Evolutionary conservation across 164 flowering plant species (phyloP), one percentile per base, ranked within the genome.

Genomic region (Hamamelis virginiana): DNA sequence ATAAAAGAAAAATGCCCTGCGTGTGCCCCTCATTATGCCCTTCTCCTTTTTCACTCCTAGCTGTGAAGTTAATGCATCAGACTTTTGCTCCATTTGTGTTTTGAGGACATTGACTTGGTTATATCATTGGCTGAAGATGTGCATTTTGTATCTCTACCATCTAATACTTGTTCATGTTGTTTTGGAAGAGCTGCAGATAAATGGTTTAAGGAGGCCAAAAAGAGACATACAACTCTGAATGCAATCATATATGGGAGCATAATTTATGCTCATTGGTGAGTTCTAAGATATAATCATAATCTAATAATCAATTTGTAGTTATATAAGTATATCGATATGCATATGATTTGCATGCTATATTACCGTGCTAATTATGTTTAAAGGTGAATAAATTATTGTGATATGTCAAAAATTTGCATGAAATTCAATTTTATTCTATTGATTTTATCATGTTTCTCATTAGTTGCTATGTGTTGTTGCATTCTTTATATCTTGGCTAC

Each of bases 131-230:
- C 28, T 14, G 4, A 0, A 61, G 18, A 4, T 41, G 15, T 23
- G 21, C 2, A 58, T 43, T 38, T 41, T 67, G 28, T 43, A 13
- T 66, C 25, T 26, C 55, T 26, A 9, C 38, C 11, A 50, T 60
- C 69, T 77, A 55, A 70, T 69, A 52, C 41, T 45, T 33, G 45
- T 69, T 72, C 27, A 28, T 73, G 52, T 78, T 79, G 47, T 74
- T 71, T 66, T 83, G 81, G 82, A 85, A 94, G 98, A 76, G 95
- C 92, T 88, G 98, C 98, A 80, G 97, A 91, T 73, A 74, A 64
- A 65, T 95, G 99, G 98, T 95, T 95, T 77, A 71, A 75, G 80
- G 93, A 92, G 85, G 99, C 99, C 58, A 92, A 87, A 80, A 81
- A 80, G 78, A 76, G 71, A 69, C 83, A 75, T 71, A 10, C 76